Percentiles rank a stretch among this genome's conserved stretches.
Evolutionary conservation across 345 rosid species (phyloP).

Genomic region (Pseudoturritis turrita): DNA sequence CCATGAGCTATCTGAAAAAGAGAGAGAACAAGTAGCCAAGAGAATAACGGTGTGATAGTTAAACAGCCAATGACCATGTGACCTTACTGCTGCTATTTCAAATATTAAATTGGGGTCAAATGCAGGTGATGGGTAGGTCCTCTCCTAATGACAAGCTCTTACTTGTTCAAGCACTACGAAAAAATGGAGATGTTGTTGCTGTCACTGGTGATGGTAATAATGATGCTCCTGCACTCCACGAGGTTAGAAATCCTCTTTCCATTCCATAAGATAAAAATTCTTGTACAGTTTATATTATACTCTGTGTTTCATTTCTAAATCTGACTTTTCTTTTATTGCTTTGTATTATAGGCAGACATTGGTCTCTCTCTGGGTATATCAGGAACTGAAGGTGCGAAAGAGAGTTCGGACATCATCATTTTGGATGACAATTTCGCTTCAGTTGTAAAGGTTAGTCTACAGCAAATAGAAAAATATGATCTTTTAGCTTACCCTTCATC

Average conservation of each 20-base stretch:
- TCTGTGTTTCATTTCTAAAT: conserved; percentile 6
- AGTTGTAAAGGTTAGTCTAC: conserved; percentile 78
- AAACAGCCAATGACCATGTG: conserved; percentile 8
- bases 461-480: neutral
- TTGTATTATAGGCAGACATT: conserved; percentile 76
- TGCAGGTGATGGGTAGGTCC: conserved; percentile 97
- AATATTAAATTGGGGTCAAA: neutral
- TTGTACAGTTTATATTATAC: neutral
- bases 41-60: conserved; percentile 56
- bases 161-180: conserved; percentile 92
- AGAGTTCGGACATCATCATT: no score
- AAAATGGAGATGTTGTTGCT: conserved; percentile 93
- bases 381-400: conserved; percentile 98
- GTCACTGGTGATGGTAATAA: conserved; percentile 99
- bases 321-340: conserved; percentile 21
- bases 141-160: conserved; percentile 92
- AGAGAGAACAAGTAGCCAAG: conserved; percentile 74
- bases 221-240: conserved; percentile 99
- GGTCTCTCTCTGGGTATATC: conserved; percentile 97
- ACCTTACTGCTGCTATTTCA: neutral
- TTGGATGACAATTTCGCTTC: conserved; percentile 96
- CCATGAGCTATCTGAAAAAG: conserved; percentile 73
- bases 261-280: neutral
- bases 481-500: conserved; percentile 11
- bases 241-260: conserved; percentile 45